Conservation (phyloP, 2,329 filamentous ascomycete species). For the Botrytis tulipae region DNA sequence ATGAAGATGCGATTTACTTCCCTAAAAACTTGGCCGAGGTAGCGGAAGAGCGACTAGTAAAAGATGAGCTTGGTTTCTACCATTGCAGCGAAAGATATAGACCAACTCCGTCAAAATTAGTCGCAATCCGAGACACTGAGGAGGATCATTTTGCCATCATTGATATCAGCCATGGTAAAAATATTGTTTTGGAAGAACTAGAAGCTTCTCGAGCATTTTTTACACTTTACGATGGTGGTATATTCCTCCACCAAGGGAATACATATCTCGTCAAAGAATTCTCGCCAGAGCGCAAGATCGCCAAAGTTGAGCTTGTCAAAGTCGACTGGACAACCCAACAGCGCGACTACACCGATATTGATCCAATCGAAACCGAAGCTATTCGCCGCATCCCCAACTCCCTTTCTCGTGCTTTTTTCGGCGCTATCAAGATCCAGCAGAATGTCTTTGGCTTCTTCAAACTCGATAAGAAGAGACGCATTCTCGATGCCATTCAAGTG, state of each 20-base stretch:
- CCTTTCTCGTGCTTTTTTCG: slow-evolving; percentile 74
- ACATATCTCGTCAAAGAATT: slow-evolving; percentile 92
- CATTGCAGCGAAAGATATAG: slow-evolving; percentile 88
- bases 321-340: slow-evolving; percentile 96
- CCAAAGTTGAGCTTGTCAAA: slow-evolving; percentile 82
- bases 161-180: slow-evolving; percentile 78
- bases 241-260: slow-evolving; percentile 94
- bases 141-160: slow-evolving; percentile 94
- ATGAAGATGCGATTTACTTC: slow-evolving; percentile 76
- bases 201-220: slow-evolving; percentile 94
- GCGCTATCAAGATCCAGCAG: slow-evolving; percentile 79
- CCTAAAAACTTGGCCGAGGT: slow-evolving; percentile 69
- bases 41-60: slow-evolving; percentile 69
- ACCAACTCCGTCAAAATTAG: slow-evolving; percentile 76
- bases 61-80: slow-evolving; percentile 77
- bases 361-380: slow-evolving; percentile 87
- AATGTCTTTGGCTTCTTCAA: slow-evolving; percentile 98
- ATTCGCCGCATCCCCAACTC: slow-evolving; percentile 69
- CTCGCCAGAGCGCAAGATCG: slow-evolving; percentile 73
- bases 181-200: slow-evolving; percentile 89
- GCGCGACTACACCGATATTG: slow-evolving; percentile 90
- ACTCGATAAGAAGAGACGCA: slow-evolving; percentile 78
- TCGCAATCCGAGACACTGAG: slow-evolving; percentile 84
- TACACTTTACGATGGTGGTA: slow-evolving; percentile 93
- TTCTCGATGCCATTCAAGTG: slow-evolving; percentile 88